Evolutionary conservation across 768 basidiomycete genomes (phyloP).

Genomic region (Xerocomus spinulosus): DNA sequence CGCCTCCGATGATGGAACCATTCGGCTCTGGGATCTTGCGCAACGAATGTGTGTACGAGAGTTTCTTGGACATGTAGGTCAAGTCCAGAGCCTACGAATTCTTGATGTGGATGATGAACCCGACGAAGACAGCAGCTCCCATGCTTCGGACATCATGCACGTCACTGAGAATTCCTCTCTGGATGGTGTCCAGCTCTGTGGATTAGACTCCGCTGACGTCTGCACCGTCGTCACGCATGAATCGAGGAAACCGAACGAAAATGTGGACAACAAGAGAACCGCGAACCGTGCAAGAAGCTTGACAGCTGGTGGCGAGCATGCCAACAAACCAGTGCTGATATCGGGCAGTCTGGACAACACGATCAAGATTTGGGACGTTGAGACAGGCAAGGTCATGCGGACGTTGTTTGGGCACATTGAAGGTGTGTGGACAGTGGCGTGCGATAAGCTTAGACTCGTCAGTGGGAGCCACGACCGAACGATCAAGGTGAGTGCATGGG

Average conservation of each 20-base stretch:
- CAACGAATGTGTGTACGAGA: slow-evolving; percentile 74
- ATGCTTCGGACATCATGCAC: slow-evolving; percentile 7
- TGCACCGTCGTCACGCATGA: slow-evolving; percentile 32
- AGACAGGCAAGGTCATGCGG: slow-evolving; percentile 66
- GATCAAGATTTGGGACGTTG: slow-evolving; percentile 94
- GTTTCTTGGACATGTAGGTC: slow-evolving; percentile 87
- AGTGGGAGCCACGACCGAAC: slow-evolving; percentile 94
- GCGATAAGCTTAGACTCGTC: slow-evolving; percentile 86
- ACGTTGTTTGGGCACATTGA: slow-evolving; percentile 98
- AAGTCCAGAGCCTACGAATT: slow-evolving; percentile 88
- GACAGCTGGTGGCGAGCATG: slow-evolving; percentile 1
- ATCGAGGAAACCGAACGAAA: slow-evolving; percentile 7
- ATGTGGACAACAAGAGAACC: slow-evolving; percentile 9
- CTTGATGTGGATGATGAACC: slow-evolving; percentile 58
- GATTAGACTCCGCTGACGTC: slow-evolving; percentile 14
- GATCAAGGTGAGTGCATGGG: slow-evolving; percentile 68
- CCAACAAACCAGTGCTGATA: slow-evolving; percentile 69
- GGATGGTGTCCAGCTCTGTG: slow-evolving; percentile 15
- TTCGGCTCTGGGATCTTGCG: slow-evolving; percentile 91
- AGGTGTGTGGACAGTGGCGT: slow-evolving; percentile 94
- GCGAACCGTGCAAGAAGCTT: slow-evolving; percentile 3
- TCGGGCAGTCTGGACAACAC: slow-evolving; percentile 94
- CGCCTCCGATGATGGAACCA: slow-evolving; percentile 90
- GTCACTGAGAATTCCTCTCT: slow-evolving; percentile 12
- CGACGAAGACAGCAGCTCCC: slow-evolving; percentile 19